Conservation (phyloP, 164 flowering plant species). For the Chimonanthus salicifolius region DNA sequence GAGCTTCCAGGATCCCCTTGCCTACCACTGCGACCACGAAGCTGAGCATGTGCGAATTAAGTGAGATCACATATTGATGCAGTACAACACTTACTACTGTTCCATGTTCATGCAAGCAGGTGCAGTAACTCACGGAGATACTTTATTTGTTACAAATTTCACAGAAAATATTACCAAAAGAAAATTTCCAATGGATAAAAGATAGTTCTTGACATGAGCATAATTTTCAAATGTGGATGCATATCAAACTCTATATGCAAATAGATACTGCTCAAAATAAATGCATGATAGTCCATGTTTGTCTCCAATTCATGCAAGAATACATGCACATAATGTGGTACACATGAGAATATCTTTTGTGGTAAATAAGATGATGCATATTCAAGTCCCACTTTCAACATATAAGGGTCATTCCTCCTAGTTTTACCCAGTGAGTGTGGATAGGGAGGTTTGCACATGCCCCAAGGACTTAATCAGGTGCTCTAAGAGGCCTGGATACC, state of each 20-base stretch:
- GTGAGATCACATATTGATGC: background rate
- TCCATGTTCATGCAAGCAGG: background rate
- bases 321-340: no score
- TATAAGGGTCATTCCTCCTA: no score
- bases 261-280: no score
- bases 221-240: background rate
- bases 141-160: background rate
- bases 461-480: no score
- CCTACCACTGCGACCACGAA: constrained; percentile 96
- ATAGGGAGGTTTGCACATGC: no score
- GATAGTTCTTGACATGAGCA: background rate
- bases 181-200: background rate
- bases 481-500: no score
- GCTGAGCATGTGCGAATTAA: constrained; percentile 34
- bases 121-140: background rate
- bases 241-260: background rate
- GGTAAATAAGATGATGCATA: no score
- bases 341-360: no score
- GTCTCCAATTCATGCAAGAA: no score
- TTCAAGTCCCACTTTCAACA: no score
- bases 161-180: background rate
- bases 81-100: background rate
- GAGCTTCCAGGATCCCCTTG: constrained; percentile 99
- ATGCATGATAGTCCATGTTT: no score
- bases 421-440: no score